These are phyloP conservation scores for Scheffersomyces amazonensis DNA, from an alignment of 805 yeast species.

Conservation along the genomic window DNA sequence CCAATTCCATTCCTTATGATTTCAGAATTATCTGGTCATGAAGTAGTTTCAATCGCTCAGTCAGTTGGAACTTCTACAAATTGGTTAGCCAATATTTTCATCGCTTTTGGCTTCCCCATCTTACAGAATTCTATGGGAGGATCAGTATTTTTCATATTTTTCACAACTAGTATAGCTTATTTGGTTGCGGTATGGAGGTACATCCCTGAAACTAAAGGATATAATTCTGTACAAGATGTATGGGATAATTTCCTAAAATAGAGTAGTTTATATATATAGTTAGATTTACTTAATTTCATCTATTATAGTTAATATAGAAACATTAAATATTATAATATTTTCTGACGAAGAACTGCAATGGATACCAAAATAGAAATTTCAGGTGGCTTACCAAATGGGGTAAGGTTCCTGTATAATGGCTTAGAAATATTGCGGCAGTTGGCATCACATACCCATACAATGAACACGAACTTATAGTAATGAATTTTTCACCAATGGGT, in stretches of 20 bases:
- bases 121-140: slow-evolving; percentile 24
- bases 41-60: slow-evolving; percentile 32
- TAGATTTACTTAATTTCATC: too few species aligned
- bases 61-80: slow-evolving; percentile 32
- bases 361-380: too few species aligned
- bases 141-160: slow-evolving; percentile 26
- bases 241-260: slow-evolving; percentile 16
- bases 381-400: too few species aligned
- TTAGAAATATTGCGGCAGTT: too few species aligned
- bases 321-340: too few species aligned
- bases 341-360: too few species aligned
- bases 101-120: slow-evolving; percentile 32
- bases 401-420: too few species aligned
- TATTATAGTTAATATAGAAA: too few species aligned
- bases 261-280: too few species aligned
- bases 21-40: slow-evolving; percentile 31
- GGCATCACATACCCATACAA: too few species aligned
- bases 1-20: slow-evolving; percentile 39
- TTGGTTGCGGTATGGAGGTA: slow-evolving; percentile 14
- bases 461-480: too few species aligned
- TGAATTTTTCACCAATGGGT: too few species aligned
- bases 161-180: slow-evolving; percentile 15
- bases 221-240: slow-evolving; percentile 20
- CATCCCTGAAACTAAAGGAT: slow-evolving; percentile 35
- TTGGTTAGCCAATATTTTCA: slow-evolving; percentile 31